phyloP scores from a whole-genome alignment of 2,329 filamentous ascomycete genomes.

The Graphiopsis chlorocephala region DNA sequence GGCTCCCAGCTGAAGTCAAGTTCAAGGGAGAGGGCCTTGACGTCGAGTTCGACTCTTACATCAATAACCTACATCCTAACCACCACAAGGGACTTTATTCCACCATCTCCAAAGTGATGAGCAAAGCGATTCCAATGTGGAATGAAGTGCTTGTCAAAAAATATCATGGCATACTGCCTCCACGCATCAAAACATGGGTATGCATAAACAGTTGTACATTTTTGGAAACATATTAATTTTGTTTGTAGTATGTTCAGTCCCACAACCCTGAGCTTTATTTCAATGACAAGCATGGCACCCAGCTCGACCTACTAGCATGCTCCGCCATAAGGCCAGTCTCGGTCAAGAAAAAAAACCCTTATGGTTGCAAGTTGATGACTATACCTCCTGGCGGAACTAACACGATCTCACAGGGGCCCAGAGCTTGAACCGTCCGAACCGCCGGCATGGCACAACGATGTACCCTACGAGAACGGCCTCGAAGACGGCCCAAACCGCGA shows the following conservation, averaged over 20 bases:
- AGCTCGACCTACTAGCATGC: too few species aligned
- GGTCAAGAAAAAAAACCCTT: too few species aligned
- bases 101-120: conserved; percentile 27
- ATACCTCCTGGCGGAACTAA: neutral
- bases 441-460: neutral
- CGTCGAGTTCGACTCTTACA: conserved; percentile 12
- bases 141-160: conserved; percentile 35
- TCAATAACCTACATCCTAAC: conserved; percentile 17
- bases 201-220: neutral
- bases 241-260: neutral
- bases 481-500: neutral
- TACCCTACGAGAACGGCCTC: neutral
- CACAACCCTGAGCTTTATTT: neutral
- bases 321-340: too few species aligned
- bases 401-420: neutral
- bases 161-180: conserved; percentile 16
- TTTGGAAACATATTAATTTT: neutral
- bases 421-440: neutral
- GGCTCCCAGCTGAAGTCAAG: conserved; percentile 15
- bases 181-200: neutral
- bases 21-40: conserved; percentile 9
- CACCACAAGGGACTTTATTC: conserved; percentile 34
- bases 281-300: neutral
- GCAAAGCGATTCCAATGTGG: conserved; percentile 30
- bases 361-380: too few species aligned